Percentiles rank a stretch among this genome's conserved stretches.
Conservation (phyloP, 164 flowering plant genomes). For the Houttuynia cordata region DNA sequence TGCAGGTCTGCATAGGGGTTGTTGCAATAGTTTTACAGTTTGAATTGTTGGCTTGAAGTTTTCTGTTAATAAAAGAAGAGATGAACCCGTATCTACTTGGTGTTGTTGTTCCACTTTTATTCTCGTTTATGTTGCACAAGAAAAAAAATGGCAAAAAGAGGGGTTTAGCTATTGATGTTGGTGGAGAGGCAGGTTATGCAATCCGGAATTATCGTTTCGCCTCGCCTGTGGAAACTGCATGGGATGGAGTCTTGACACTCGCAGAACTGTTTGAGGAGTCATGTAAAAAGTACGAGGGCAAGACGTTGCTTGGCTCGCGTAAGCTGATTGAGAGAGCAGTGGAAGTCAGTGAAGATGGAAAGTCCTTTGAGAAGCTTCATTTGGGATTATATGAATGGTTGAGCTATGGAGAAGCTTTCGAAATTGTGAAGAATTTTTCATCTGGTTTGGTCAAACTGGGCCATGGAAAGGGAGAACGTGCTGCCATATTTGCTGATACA, state of each 20-base stretch:
- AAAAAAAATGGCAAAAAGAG: constrained; percentile 44
- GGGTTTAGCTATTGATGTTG: constrained; percentile 74
- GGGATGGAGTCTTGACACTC: constrained; percentile 80
- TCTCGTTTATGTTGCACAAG: constrained; percentile 43
- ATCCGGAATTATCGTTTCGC: constrained; percentile 43
- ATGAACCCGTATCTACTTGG: constrained; percentile 71
- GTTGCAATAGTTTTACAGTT: not conserved
- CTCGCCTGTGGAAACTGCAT: constrained; percentile 46
- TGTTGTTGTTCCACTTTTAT: constrained; percentile 56
- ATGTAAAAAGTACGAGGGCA: constrained; percentile 36
- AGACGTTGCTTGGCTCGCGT: constrained; percentile 63
- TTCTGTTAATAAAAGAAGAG: not conserved
- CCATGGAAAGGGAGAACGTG: constrained; percentile 65
- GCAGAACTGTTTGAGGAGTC: constrained; percentile 80
- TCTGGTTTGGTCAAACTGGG: constrained; percentile 83
- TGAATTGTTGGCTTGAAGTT: not conserved
- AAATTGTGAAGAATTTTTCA: constrained; percentile 56
- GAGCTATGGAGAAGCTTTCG: constrained; percentile 60
- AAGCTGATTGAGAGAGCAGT: constrained; percentile 46
- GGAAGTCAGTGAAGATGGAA: constrained; percentile 55
- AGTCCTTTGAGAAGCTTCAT: constrained; percentile 86
- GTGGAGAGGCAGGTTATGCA: constrained; percentile 82
- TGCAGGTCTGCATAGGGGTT: too few species aligned
- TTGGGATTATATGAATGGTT: constrained; percentile 86
- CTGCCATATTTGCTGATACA: constrained; percentile 93